Evolutionary conservation across 2,329 filamentous ascomycete species (phyloP).

Genomic region (Colletotrichum eleusines): DNA sequence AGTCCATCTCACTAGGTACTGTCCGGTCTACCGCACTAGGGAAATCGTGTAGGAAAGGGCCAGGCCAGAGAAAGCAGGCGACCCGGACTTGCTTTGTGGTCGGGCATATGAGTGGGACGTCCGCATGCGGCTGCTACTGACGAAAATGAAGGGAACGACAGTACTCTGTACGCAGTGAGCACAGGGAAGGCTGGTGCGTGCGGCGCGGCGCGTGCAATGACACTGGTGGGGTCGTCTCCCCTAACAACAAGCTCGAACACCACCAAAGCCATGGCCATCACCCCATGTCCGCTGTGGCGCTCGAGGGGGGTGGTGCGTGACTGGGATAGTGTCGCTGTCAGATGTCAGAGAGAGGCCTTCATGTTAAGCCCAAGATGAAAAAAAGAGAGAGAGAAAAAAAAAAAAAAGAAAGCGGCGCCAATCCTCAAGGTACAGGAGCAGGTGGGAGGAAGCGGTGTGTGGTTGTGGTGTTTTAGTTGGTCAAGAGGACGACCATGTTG

Average conservation of each 20-base stretch:
- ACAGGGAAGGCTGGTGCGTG: constrained; percentile 12
- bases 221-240: not conserved
- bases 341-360: constrained; percentile 31
- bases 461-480: constrained; percentile 25
- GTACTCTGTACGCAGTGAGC: not conserved
- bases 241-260: not conserved
- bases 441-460: constrained; percentile 26
- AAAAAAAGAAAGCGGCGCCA: not conserved
- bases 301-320: constrained; percentile 18
- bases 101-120: constrained; percentile 10
- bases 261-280: not conserved
- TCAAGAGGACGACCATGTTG: not conserved
- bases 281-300: constrained; percentile 28
- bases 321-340: constrained; percentile 39
- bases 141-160: not conserved
- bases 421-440: not conserved
- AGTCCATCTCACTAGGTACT: constrained; percentile 11
- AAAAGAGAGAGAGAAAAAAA: not conserved
- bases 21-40: constrained; percentile 6
- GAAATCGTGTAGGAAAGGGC: not conserved
- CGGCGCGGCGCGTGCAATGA: constrained; percentile 33
- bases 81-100: not conserved
- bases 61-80: not conserved
- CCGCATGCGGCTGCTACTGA: constrained; percentile 20
- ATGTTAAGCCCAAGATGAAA: not conserved